Evolutionary conservation across 441 rosid species (phyloP).

Genomic region (Aquilaria agallochum): DNA sequence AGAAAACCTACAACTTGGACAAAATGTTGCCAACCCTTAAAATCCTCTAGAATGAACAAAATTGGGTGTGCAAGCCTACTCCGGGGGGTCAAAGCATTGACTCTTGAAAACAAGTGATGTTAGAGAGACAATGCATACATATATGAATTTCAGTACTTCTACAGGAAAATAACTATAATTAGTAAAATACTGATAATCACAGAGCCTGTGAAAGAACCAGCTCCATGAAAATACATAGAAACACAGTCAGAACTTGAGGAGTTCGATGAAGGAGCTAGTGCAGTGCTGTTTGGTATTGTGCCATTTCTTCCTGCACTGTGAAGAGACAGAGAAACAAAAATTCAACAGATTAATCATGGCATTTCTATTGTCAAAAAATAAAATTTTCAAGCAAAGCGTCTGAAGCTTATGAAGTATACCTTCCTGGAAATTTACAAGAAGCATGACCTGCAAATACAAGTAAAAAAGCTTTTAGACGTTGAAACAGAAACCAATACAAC

Average conservation of each 20-base stretch:
- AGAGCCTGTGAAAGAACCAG: slow-evolving; percentile 40
- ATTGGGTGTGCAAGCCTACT: slow-evolving; percentile 36
- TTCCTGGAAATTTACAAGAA: slow-evolving; percentile 72
- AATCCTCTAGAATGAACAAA: slow-evolving; percentile 53
- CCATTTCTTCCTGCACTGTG: slow-evolving; percentile 70
- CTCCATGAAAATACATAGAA: slow-evolving; percentile 20
- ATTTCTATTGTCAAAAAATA: neutral
- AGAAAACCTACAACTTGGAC: too few species aligned
- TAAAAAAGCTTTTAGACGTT: slow-evolving; percentile 5
- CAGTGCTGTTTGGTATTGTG: slow-evolving; percentile 54
- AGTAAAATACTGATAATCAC: slow-evolving; percentile 39
- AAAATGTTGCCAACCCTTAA: slow-evolving; percentile 25
- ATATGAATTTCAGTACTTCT: slow-evolving; percentile 21
- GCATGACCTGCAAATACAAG: slow-evolving; percentile 64
- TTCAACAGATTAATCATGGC: slow-evolving; percentile 14
- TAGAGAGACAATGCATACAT: slow-evolving; percentile 8
- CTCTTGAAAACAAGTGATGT: slow-evolving; percentile 9
- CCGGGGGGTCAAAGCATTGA: slow-evolving; percentile 15
- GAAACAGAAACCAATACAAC: too few species aligned
- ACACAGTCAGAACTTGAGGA: slow-evolving; percentile 56
- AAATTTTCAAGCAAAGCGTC: neutral
- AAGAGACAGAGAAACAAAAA: slow-evolving; percentile 4
- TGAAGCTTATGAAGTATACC: slow-evolving; percentile 43
- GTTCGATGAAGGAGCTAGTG: slow-evolving; percentile 79
- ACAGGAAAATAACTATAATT: slow-evolving; percentile 40